These are phyloP conservation scores for Ostreobium quekettii DNA, from an alignment of 139 green algal genomes.

Conservation along the genomic window DNA sequence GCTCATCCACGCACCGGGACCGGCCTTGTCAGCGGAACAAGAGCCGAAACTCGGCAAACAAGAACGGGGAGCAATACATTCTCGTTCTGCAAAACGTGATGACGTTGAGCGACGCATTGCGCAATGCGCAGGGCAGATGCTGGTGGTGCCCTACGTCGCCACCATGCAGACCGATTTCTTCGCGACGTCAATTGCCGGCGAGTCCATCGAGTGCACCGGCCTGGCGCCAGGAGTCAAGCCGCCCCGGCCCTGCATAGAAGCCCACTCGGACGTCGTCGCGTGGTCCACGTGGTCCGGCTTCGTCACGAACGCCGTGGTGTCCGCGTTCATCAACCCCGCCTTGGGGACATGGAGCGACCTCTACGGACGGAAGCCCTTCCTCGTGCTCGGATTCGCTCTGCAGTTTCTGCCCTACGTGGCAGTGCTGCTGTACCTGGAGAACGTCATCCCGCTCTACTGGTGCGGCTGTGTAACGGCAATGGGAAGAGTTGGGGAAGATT, in stretches of 20 bases:
- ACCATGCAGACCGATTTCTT: conserved; percentile 73
- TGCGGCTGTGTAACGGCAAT: no score
- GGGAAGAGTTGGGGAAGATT: no score
- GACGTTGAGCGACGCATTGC: no score
- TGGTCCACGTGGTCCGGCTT: conserved; percentile 56
- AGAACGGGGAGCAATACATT: no score
- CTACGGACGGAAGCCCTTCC: conserved; percentile 66
- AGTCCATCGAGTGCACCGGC: conserved; percentile 55
- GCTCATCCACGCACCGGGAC: no score
- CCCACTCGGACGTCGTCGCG: conserved; percentile 41
- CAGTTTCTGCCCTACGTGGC: conserved; percentile 31
- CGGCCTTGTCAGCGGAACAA: no score
- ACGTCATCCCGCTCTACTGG: conserved; percentile 33
- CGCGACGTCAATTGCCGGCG: conserved; percentile 39
- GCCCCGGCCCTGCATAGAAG: conserved; percentile 38
- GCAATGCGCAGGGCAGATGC: neutral
- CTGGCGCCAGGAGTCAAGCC: conserved; percentile 17
- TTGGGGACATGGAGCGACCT: conserved; percentile 58
- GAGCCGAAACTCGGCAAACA: no score
- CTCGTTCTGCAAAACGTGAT: no score
- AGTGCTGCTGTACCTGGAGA: conserved; percentile 44
- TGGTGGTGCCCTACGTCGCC: conserved; percentile 51
- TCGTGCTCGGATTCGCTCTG: conserved; percentile 40
- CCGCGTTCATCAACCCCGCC: conserved; percentile 49
- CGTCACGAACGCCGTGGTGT: conserved; percentile 47